Evolutionary conservation across 768 basidiomycete genomes (phyloP).

Genomic region (Russula sp.): DNA sequence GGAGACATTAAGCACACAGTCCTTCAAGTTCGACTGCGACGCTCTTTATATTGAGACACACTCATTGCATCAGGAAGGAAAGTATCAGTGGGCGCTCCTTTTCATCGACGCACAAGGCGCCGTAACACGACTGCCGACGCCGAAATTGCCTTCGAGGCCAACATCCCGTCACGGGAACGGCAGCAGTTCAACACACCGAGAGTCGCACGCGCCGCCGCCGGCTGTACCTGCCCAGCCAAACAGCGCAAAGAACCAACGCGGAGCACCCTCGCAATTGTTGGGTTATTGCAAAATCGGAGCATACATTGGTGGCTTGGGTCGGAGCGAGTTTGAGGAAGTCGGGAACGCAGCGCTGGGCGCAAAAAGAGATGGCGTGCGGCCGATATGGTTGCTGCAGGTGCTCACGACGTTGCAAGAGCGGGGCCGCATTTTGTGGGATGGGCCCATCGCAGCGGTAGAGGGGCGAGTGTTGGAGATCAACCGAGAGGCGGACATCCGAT

Average conservation of each 20-base stretch:
- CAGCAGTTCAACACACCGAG: slow-evolving; percentile 2
- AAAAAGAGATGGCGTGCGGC: slow-evolving; percentile 7
- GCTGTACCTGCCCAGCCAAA: slow-evolving; percentile 1
- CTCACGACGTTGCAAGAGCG: slow-evolving; percentile 18
- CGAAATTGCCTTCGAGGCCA: slow-evolving; percentile 12
- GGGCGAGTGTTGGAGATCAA: slow-evolving; percentile 18
- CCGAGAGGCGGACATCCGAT: slow-evolving; percentile 19
- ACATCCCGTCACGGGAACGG: slow-evolving; percentile 7
- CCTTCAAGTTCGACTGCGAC: slow-evolving; percentile 19
- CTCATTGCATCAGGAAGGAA: slow-evolving; percentile 20
- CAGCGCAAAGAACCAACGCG: neutral
- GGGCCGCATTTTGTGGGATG: slow-evolving; percentile 10
- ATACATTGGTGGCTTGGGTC: slow-evolving; percentile 13
- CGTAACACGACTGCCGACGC: slow-evolving; percentile 9
- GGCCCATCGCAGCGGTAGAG: slow-evolving; percentile 4
- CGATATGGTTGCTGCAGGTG: slow-evolving; percentile 16
- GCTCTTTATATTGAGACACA: slow-evolving; percentile 22
- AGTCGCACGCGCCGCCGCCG: slow-evolving; percentile 2
- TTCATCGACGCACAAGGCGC: slow-evolving; percentile 12
- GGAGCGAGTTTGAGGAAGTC: slow-evolving; percentile 15
- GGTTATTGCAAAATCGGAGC: slow-evolving; percentile 20
- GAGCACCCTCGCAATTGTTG: slow-evolving; percentile 12
- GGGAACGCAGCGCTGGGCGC: slow-evolving; percentile 12
- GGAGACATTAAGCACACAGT: slow-evolving; percentile 15
- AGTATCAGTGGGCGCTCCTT: slow-evolving; percentile 19